Evolutionary conservation across 371 early-diverging fungal species (phyloP).

Genomic region (Mortierella sp.): DNA sequence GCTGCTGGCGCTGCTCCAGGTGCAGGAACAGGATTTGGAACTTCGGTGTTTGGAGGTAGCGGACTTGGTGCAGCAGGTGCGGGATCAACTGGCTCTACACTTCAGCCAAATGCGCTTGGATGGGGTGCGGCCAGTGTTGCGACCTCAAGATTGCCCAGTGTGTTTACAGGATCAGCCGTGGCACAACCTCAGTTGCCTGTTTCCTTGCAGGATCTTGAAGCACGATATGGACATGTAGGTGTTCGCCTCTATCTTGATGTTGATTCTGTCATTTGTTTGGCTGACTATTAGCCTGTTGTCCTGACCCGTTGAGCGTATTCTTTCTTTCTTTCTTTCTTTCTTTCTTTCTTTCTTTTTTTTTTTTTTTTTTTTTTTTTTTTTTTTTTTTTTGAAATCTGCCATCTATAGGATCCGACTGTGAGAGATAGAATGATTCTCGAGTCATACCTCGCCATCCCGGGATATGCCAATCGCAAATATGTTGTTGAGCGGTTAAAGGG

Average conservation of each 20-base stretch:
- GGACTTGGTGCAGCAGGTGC: conserved; percentile 4
- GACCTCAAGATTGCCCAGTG: conserved; percentile 31
- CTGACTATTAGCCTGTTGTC: neutral
- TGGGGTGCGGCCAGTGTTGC: conserved; percentile 53
- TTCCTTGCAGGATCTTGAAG: conserved; percentile 45
- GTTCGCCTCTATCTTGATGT: neutral
- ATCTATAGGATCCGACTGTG: conserved; percentile 20
- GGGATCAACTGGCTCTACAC: conserved; percentile 19
- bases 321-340: too few relatives aligned
- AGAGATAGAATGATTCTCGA: conserved; percentile 39
- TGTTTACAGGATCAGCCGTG: conserved; percentile 13
- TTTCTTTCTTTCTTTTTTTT: neutral
- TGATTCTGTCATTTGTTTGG: neutral
- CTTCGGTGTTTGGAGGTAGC: too few relatives aligned
- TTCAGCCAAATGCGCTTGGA: conserved; percentile 28
- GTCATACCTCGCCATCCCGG: conserved; percentile 44
- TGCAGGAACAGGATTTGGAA: neutral
- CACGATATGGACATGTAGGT: conserved; percentile 42
- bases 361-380: neutral
- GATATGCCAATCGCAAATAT: conserved; percentile 47
- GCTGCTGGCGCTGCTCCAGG: neutral
- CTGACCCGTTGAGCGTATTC: neutral
- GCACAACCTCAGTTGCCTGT: conserved; percentile 33
- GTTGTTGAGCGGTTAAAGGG: conserved; percentile 48
- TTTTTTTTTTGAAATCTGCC: neutral